Evolutionary conservation across 164 flowering plant species (phyloP), one percentile per base, ranked within the genome.

Genomic region (Paratinospora sagittata): DNA sequence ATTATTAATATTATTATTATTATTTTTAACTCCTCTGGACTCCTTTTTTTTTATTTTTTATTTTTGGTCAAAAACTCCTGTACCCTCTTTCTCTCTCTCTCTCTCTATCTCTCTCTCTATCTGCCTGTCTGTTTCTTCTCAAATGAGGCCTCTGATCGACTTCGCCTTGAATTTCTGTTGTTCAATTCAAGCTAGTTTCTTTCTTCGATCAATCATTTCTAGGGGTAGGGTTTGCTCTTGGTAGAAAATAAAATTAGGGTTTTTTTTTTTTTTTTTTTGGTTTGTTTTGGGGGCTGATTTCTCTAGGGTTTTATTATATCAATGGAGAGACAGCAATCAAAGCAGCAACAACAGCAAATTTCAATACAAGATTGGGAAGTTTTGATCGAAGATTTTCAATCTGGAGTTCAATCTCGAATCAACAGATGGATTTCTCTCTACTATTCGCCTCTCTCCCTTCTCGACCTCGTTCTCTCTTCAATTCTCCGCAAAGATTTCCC

Each of bases 361-460:
- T 63, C 89, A 1, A 67, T 81, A 2, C 90, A 82, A 64, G 97
- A 93, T 8, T 91, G 96, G 96, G 98, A 93, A 64, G 1, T 76
- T 45, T 75, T 93, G 7, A 84, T 91, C 75, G 97, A 90, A 49
- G 96, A 91, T 68, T 89, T 87, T 85, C 93, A 90, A 57, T 74
- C 84, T 67, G 87, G 86, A 23, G 0, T 67, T 52, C 0, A 68
- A 4, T 64, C 74, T 12, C 90, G 84, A 58, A 84, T 64, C 71
- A 63, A 74, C 19, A 79, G 64, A 72, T 86, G 90, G 88, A 67
- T 84, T 60, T 37, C 81, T 13, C 77, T 49, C 9, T 76, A 78
- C 41, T 52, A 52, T 76, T 62, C 88, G 0, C 27, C 66, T 45
- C 75, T 74, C 36, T 61, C 87, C 37, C 72, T 88, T 58, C 69